Evolutionary conservation across 73 alveolate species (phyloP), one percentile per base, ranked within the genome.

Genomic region (Diophrys appendiculata): DNA sequence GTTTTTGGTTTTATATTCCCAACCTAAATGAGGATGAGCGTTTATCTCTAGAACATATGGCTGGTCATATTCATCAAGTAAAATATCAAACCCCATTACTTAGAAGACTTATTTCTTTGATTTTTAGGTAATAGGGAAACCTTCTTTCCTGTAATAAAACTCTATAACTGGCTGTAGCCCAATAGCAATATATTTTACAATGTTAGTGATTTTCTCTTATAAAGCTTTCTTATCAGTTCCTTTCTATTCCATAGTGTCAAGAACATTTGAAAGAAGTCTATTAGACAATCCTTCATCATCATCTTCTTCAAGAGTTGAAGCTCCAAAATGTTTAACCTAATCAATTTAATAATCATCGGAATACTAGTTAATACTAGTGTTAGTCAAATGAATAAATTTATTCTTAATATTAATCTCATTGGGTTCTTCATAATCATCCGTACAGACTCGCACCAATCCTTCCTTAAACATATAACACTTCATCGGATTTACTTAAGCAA

Each of bases 381-480:
- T 94, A 0, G 98, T 94, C 35, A 94, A 71, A 84, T 94, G 98
- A 33, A 89, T 82, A 75, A 78, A 92, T 54, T 74, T 23, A 76
- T 88, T 87, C 80, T 80, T 87, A 27, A 87, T 78, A 55, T 94
- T 93, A 54, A 83, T 72, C 73, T 87, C 82, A 68, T 80, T 84
- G 14, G 97, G 97, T 52, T 72, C 80, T 76, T 86, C 90, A 28
- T 89, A 82, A 55, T 88, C 86, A 74, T 83, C 91, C 23, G 91
- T 88, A 32, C 96, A 93, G 54, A 92, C 89, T 33, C 98, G 83
- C 3, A 91, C 92, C 33, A 94, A 73, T 0, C 98, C 98, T 68
- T 92, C 97, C 30, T 90, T 88, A 73, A 83, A 94, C 68, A 94
- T 69, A 72, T 86, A 86, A 1, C 85, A 83, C 67, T 83, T 86